Evolutionary conservation across 2,329 filamentous ascomycete genomes (phyloP).

Genomic region (Ceratocystis albifundus): DNA sequence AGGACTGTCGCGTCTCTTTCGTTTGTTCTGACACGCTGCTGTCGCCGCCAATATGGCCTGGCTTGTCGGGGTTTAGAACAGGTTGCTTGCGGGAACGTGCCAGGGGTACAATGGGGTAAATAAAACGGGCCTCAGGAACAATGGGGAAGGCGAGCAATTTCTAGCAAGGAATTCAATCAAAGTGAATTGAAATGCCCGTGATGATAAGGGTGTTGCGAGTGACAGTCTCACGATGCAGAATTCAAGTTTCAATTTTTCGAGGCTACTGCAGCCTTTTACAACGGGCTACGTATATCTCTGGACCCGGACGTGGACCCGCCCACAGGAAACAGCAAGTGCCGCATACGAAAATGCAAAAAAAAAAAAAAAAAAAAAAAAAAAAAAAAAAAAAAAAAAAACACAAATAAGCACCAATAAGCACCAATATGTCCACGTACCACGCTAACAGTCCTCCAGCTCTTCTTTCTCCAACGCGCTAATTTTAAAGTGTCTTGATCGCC

Average conservation of each 20-base stretch:
- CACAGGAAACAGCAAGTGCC: neutral
- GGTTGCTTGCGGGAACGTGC: neutral
- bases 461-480: neutral
- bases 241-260: too few species aligned
- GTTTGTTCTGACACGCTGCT: neutral
- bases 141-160: neutral
- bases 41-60: neutral
- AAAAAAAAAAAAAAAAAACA: slow-evolving; percentile 6
- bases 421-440: neutral
- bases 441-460: slow-evolving; percentile 7
- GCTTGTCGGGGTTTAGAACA: neutral
- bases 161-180: neutral
- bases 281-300: too few species aligned
- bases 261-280: too few species aligned
- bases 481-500: neutral
- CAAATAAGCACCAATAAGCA: too few species aligned
- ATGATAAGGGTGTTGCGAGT: neutral
- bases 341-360: neutral
- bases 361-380: slow-evolving; percentile 3
- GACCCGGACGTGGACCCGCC: too few species aligned
- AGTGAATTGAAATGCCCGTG: neutral
- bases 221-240: neutral
- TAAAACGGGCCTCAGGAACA: slow-evolving; percentile 6
- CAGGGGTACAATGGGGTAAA: slow-evolving; percentile 9
- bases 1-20: neutral